Percentiles rank a stretch among this genome's conserved stretches.
phyloP scores from a whole-genome alignment of 116 monocot species.

The Iris pallida region DNA sequence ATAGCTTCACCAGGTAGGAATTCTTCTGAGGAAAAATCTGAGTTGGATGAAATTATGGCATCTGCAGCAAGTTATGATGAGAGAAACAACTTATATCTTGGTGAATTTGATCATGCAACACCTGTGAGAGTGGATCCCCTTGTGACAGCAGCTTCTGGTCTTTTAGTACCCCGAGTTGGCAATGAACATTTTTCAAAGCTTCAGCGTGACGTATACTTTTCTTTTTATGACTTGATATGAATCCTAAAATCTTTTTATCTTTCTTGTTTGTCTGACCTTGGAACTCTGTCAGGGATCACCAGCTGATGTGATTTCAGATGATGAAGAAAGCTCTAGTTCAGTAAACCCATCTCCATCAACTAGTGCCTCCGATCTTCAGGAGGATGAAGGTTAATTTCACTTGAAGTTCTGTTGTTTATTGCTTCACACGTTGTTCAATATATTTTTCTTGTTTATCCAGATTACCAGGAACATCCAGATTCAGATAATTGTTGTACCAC shows the following conservation, averaged over 20 bases:
- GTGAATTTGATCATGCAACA: slow-evolving; percentile 14
- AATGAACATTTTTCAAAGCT: slow-evolving; percentile 13
- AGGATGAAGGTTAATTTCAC: slow-evolving; percentile 25
- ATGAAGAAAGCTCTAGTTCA: slow-evolving; percentile 31
- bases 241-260: not conserved
- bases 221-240: not conserved
- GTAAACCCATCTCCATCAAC: slow-evolving; percentile 22
- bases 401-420: slow-evolving; percentile 8
- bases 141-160: slow-evolving; percentile 10
- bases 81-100: slow-evolving; percentile 7
- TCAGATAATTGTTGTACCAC: slow-evolving; percentile 17
- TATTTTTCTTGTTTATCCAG: slow-evolving; percentile 22
- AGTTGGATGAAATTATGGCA: slow-evolving; percentile 26
- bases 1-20: slow-evolving; percentile 22
- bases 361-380: slow-evolving; percentile 28
- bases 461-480: slow-evolving; percentile 13
- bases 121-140: slow-evolving; percentile 1
- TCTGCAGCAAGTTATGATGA: slow-evolving; percentile 24
- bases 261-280: slow-evolving; percentile 4
- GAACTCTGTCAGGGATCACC: slow-evolving; percentile 27
- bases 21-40: slow-evolving; percentile 16
- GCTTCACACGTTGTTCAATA: slow-evolving; percentile 1
- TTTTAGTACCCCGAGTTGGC: slow-evolving; percentile 1
- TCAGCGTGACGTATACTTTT: slow-evolving; percentile 17
- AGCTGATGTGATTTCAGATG: slow-evolving; percentile 41